Evolutionary conservation across 345 rosid species (phyloP).

Genomic region (Moricandia arvensis): DNA sequence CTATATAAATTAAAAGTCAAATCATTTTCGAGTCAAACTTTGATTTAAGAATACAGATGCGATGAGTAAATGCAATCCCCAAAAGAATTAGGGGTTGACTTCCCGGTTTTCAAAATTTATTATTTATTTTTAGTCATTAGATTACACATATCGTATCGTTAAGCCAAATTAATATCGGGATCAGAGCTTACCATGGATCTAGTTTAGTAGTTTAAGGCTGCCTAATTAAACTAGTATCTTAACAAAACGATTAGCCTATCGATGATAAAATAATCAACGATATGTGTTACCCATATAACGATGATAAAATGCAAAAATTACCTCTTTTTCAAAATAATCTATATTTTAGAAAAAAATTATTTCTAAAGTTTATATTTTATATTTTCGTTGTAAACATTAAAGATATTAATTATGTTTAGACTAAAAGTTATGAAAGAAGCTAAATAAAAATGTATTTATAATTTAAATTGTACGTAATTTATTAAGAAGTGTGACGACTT

Average conservation of each 20-base stretch:
- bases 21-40: constrained; percentile 15
- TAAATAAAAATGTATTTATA: too few species aligned
- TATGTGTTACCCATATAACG: too few species aligned
- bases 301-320: background rate
- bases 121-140: background rate
- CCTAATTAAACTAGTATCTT: background rate
- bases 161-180: constrained; percentile 22
- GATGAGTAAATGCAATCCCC: constrained; percentile 12
- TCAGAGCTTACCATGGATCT: constrained; percentile 30
- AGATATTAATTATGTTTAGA: too few species aligned
- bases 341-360: too few species aligned
- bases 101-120: background rate
- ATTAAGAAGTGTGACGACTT: too few species aligned
- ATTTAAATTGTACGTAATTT: too few species aligned
- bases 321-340: too few species aligned
- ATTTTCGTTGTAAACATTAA: too few species aligned
- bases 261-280: background rate
- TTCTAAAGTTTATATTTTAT: too few species aligned
- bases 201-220: constrained; percentile 13
- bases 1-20: constrained; percentile 8
- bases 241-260: background rate
- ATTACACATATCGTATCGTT: constrained; percentile 1
- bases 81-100: constrained; percentile 33
- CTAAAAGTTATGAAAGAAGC: too few species aligned
- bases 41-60: constrained; percentile 12